phyloP scores from a whole-genome alignment of 164 flowering plant species.

The Vitis rupestris region DNA sequence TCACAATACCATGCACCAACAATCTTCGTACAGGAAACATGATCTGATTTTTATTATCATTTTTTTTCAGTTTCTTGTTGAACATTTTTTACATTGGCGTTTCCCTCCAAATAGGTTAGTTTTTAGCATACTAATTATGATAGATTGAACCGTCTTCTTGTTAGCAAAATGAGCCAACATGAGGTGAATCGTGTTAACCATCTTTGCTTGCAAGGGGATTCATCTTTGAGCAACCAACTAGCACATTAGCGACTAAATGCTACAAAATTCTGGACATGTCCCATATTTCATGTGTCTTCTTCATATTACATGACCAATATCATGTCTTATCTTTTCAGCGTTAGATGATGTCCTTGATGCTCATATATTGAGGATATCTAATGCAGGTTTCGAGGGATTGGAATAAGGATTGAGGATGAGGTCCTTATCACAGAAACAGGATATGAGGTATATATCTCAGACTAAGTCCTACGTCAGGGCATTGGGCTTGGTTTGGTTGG shows the following conservation, averaged over 20 bases:
- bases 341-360: background rate
- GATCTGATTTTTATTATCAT: background rate
- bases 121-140: background rate
- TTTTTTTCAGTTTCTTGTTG: background rate
- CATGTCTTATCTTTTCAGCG: too few species aligned
- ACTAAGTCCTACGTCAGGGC: background rate
- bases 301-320: too few species aligned
- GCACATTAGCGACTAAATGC: background rate
- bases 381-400: constrained; percentile 79
- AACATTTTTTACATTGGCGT: too few species aligned
- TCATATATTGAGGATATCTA: background rate
- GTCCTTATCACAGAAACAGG: constrained; percentile 91
- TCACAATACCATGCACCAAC: too few species aligned
- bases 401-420: constrained; percentile 95
- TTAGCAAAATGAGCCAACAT: background rate
- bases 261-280: background rate
- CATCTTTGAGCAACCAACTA: background rate
- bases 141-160: background rate
- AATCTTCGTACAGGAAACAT: too few species aligned
- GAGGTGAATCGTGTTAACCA: background rate
- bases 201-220: background rate
- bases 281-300: background rate
- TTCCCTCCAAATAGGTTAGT: background rate
- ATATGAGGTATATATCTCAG: constrained; percentile 59
- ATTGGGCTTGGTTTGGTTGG: too few species aligned